Conservation (phyloP, 2,329 filamentous ascomycete species). For the Cercospora sp. region DNA sequence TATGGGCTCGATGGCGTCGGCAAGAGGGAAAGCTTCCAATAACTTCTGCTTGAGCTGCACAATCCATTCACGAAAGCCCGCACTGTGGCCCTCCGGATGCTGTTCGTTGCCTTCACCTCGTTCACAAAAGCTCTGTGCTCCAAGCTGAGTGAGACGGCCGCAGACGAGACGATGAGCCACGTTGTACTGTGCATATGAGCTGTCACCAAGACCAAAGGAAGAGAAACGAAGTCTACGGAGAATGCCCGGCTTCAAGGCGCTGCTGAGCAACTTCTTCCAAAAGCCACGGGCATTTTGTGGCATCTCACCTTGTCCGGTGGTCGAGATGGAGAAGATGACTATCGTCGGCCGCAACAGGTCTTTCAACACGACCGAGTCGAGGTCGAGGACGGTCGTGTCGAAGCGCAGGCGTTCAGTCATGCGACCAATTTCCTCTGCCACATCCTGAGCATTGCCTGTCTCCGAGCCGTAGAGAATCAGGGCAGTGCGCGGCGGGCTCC, state of each 20-base stretch:
- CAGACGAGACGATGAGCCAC: conserved; percentile 87
- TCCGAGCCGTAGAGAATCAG: conserved; percentile 91
- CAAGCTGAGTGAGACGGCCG: conserved; percentile 79
- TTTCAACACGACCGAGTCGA: conserved; percentile 70
- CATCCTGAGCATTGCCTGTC: conserved; percentile 90
- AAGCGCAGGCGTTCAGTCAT: conserved; percentile 78
- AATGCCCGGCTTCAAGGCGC: conserved; percentile 71
- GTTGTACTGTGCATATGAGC: conserved; percentile 91
- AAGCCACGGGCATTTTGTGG: conserved; percentile 79
- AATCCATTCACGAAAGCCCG: conserved; percentile 41
- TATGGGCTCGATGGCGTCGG: conserved; percentile 67
- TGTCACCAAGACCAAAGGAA: conserved; percentile 90
- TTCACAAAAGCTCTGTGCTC: conserved; percentile 72
- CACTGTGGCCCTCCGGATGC: conserved; percentile 77
- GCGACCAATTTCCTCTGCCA: conserved; percentile 79
- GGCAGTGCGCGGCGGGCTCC: conserved; percentile 46
- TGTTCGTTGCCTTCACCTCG: conserved; percentile 90
- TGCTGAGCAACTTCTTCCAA: conserved; percentile 82
- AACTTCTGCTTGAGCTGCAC: conserved; percentile 66
- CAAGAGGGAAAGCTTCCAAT: conserved; percentile 67
- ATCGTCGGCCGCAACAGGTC: conserved; percentile 53
- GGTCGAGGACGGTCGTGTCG: conserved; percentile 69
- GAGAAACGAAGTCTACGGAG: conserved; percentile 71
- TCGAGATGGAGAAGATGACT: conserved; percentile 81
- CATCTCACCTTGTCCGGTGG: conserved; percentile 91